Base-by-base conservation (phyloP, 1,139 yeast species). In the Kodamaea derodonti region DNA sequence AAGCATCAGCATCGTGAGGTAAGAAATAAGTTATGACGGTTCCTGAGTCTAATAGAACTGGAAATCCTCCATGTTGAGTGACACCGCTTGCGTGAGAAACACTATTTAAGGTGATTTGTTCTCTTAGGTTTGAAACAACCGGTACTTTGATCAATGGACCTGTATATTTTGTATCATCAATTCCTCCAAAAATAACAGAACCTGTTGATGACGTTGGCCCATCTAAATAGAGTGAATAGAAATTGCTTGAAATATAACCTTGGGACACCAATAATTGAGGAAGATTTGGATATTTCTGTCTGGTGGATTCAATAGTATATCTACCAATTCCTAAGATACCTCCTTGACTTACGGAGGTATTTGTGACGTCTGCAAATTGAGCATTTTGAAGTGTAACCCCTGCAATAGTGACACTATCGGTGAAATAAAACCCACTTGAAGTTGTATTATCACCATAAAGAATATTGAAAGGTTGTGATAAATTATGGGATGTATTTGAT, bases 41-140 rank as follows among this genome's bases (percentile, higher is more conserved):
- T 30, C 92, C 92, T 2, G 86, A 74, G 55, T 83, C 92, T 27
- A 83, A 56, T 3, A 79, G 84, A 1, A 74, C 60, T 8, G 13
- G 13, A 26, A 14, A 13, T 24, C 30, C 20, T 11, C 31, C 23
- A 3, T 22, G 11, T 3, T 24, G 12, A 5, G 34, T 12, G 4
- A 26, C n/a, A 23, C 46, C 45, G 12, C 20, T 23, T 12, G 22
- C 4, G 4, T 11, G 28, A 2, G 15, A 8, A 25, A 32, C 23
- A 2, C 35, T 26, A 14, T 20, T 17, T n/a, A 38, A 24, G 24
- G 18, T 29, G 18, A 38, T 30, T 3, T 13, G 9, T n/a, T 37
- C 30, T 9, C 24, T 12, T 18, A 3, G 8, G 13, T 29, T 29
- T 10, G 23, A 18, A 8, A 17, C 10, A 17, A 16, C 56, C 59